phyloP scores from a whole-genome alignment of 345 rosid genomes.

The Toxicodendron radicans region DNA sequence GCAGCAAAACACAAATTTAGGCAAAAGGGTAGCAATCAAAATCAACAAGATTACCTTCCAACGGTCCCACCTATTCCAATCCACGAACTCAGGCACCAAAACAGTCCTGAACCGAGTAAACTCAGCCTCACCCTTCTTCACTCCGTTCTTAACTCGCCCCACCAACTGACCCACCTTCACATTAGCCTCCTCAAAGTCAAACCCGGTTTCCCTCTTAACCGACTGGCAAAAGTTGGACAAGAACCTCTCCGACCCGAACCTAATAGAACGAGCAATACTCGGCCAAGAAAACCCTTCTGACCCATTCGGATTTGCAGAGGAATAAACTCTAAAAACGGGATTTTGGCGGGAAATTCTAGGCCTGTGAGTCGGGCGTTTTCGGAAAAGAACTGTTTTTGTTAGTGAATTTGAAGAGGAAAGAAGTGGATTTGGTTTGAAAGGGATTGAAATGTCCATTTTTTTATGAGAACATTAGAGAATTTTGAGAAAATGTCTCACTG shows the following conservation, averaged over 20 bases:
- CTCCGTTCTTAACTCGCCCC: constrained; percentile 39
- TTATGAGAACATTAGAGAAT: not conserved
- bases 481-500: not conserved
- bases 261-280: constrained; percentile 43
- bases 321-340: constrained; percentile 38
- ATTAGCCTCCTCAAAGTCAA: constrained; percentile 52
- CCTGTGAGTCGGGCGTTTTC: constrained; percentile 31
- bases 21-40: not conserved
- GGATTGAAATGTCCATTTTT: constrained; percentile 43
- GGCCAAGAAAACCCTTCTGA: constrained; percentile 63
- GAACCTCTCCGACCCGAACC: constrained; percentile 52
- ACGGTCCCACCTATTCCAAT: constrained; percentile 77
- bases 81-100: constrained; percentile 51
- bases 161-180: constrained; percentile 43
- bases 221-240: constrained; percentile 58
- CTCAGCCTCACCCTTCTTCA: constrained; percentile 42
- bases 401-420: constrained; percentile 29
- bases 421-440: constrained; percentile 42
- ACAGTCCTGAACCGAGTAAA: constrained; percentile 52
- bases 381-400: constrained; percentile 23
- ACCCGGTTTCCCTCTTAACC: constrained; percentile 65
- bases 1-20: not conserved
- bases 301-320: constrained; percentile 47
- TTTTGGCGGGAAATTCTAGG: constrained; percentile 32
- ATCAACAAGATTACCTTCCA: constrained; percentile 64